Base-by-base conservation (phyloP, 495 filamentous ascomycete species). In the Podospora appendiculata region DNA sequence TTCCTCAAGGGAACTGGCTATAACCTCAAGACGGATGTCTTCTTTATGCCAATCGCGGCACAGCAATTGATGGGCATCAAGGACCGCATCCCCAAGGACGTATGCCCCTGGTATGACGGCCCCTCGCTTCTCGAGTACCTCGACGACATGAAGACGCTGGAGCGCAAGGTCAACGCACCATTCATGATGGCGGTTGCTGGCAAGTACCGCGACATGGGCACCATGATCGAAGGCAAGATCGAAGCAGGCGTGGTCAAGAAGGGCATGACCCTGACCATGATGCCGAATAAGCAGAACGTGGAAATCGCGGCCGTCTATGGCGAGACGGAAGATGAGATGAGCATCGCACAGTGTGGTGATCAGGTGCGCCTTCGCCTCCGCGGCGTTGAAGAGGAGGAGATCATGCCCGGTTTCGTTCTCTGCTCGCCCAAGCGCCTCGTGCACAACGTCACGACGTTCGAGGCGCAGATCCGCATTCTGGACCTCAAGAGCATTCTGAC, bases 181-280 rank as follows among this genome's bases (percentile, higher is more conserved):
- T 97, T 99, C 79, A 96, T 97, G 94, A 96, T 97, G 93, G 88
- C 94, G 7, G 80, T 99, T 60, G 86, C 85, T 47, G 87, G 86
- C 64, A 99, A 97, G 68, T 97, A 97, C 74, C 82, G 85, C 59
- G 92, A 97, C 69, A 88, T 99, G 86, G 93, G 93, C 62, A 97
- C 93, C 56, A 90, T 97, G 77, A 80, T 94, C 16, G 94, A 99
- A 72, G 93, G 93, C 49, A 96, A 95, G 72, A 87, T 99, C 59
- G 94, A 99, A 70, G 83, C 90, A 11, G 93, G 93, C 91, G 61
- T 66, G 34, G 40, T 95, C 72, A 90, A 88, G 77, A 97, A 96
- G 76, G 87, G 84, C 45, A 78, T 78, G 65, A 83, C 59, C 52
- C 81, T 94, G 56, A 66, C 90, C 45, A 88, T 99, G 82, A 97